Percentiles rank a stretch among this genome's conserved stretches.
Conservation (phyloP, 2,329 filamentous ascomycete species). For the Harringtonia aguacate region DNA sequence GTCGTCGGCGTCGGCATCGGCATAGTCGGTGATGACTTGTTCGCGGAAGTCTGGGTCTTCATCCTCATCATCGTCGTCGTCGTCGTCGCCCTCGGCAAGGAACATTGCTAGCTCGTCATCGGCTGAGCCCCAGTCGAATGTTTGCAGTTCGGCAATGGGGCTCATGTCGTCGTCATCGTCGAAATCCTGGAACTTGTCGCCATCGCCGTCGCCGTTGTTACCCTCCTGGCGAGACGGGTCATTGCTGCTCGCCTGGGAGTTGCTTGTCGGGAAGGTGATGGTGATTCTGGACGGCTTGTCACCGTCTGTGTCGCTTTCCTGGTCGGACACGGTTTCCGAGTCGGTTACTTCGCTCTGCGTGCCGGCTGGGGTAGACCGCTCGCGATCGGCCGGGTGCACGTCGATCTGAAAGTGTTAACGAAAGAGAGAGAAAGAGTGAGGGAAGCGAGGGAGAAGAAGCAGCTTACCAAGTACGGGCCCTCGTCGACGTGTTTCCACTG, state of each 20-base stretch:
- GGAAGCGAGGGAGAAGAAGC: not conserved
- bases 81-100: slow-evolving; percentile 44
- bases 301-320: slow-evolving; percentile 17
- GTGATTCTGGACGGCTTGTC: slow-evolving; percentile 2
- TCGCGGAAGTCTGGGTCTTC: slow-evolving; percentile 21
- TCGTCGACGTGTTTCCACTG: slow-evolving; percentile 78
- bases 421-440: not conserved
- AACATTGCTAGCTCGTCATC: slow-evolving; percentile 72
- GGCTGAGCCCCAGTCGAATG: slow-evolving; percentile 50
- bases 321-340: slow-evolving; percentile 17
- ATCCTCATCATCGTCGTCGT: slow-evolving; percentile 29
- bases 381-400: slow-evolving; percentile 59
- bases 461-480: slow-evolving; percentile 50
- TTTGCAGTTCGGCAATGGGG: slow-evolving; percentile 44
- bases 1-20: slow-evolving; percentile 27
- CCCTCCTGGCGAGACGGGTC: not conserved
- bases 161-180: slow-evolving; percentile 33
- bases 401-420: slow-evolving; percentile 34
- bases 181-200: slow-evolving; percentile 33
- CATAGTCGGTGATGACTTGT: slow-evolving; percentile 21
- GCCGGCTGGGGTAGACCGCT: slow-evolving; percentile 19
- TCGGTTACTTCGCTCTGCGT: slow-evolving; percentile 19
- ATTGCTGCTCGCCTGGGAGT: too few relatives aligned
- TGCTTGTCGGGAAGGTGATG: not conserved
- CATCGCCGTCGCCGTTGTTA: slow-evolving; percentile 18